Evolutionary conservation across 176 grass and related monocot genomes (phyloP), one percentile per base, ranked within the genome.

Genomic region (Phragmites australis): DNA sequence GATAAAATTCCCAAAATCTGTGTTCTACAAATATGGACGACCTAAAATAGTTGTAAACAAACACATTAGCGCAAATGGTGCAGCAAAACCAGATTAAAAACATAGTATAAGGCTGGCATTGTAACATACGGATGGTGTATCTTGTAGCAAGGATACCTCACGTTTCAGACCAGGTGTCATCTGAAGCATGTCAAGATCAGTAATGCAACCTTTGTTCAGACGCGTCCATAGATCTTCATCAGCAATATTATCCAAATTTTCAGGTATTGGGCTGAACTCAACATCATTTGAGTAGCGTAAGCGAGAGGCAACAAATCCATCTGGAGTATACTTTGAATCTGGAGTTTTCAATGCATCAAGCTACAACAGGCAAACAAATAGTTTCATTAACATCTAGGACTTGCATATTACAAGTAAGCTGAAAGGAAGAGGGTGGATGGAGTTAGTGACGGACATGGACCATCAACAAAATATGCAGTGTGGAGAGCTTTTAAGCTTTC

Each of bases 141-240:
- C 67, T 64, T 78, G 50, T 46, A 67, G 54, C 21, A 87, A 57
- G 41, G 76, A 85, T 40, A 68, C 21, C 6, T 55, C 52, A 25
- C 41, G 72, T 85, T 87, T 89, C 1, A 88, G 66, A 69, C 31
- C 48, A 72, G 96, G 93, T 61, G 88, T 91, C 86, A 94, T 91
- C 71, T 89, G 88, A 76, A 95, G 90, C 83, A 75, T 90, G 54
- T 91, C 87, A 62, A 96, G 93, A 88, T 99, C 55, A 61, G 90
- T 99, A 53, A 73, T 56, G 22, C 90, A 93, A 8, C 93, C 90
- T 83, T 93, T 96, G 73, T 95, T 99, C 56, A 99, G 76, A 23
- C 42, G 75, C 37, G 88, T 81, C 97, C 97, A 99, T 17, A 91
- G 49, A 40, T 93, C 93, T 72, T 99, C 93, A 3, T 89, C 71